These are phyloP conservation scores for Andrographis paniculata DNA, from an alignment of 305 asterid species.

Conservation along the genomic window DNA sequence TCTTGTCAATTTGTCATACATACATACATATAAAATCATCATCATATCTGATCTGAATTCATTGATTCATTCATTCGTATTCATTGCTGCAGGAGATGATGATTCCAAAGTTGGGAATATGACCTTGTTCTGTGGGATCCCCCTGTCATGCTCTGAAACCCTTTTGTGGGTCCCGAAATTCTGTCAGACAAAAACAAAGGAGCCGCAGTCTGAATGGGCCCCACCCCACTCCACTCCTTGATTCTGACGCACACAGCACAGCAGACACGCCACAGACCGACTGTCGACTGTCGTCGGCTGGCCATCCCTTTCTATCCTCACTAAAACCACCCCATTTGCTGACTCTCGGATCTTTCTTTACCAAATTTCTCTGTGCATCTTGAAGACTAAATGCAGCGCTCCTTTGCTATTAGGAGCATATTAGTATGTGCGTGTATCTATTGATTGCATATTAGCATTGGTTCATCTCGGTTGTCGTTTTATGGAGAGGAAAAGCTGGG, in stretches of 20 bases:
- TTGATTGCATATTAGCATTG: background rate
- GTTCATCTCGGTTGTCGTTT: background rate
- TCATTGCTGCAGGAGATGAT: constrained; percentile 15
- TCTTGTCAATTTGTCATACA: constrained; percentile 9
- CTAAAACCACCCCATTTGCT: background rate
- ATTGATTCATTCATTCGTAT: constrained; percentile 8
- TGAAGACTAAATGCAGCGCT: constrained; percentile 5
- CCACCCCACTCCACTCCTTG: constrained; percentile 22
- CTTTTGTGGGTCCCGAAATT: constrained; percentile 13
- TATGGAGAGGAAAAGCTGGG: constrained; percentile 11
- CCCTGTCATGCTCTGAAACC: constrained; percentile 5
- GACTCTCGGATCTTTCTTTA: background rate
- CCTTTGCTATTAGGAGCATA: constrained; percentile 16
- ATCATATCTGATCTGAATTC: constrained; percentile 6
- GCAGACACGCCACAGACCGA: constrained; percentile 18
- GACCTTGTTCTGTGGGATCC: constrained; percentile 24
- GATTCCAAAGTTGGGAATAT: constrained; percentile 19
- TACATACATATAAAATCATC: background rate
- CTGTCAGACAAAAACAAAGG: constrained; percentile 17
- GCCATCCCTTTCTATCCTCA: constrained; percentile 24
- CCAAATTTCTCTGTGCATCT: background rate
- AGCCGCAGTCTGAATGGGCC: constrained; percentile 16
- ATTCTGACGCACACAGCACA: constrained; percentile 39
- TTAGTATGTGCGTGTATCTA: constrained; percentile 13
- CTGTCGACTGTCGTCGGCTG: constrained; percentile 25